A percentile compares a stretch with the other conserved stretches of the same genome.
These are phyloP conservation scores for Boletus barrowsii DNA, from an alignment of 768 basidiomycete species.

Conservation along the genomic window DNA sequence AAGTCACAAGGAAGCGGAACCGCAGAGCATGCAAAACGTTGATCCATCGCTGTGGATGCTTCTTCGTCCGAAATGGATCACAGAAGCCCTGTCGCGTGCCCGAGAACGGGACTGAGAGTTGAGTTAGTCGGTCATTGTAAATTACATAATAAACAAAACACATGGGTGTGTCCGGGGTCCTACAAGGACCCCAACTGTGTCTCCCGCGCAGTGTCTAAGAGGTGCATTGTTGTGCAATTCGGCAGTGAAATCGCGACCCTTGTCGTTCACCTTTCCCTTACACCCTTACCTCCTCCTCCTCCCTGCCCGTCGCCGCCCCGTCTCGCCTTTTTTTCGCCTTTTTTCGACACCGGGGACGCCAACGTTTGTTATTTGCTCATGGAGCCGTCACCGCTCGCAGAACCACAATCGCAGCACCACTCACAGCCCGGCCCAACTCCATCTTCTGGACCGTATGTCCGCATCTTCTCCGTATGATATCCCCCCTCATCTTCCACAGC, in stretches of 20 bases:
- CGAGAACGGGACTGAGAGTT: not conserved
- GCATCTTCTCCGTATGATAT: constrained; percentile 1
- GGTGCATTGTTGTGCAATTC: constrained; percentile 21
- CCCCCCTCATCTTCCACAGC: constrained; percentile 30
- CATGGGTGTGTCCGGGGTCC: constrained; percentile 17
- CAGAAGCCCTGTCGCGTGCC: constrained; percentile 6
- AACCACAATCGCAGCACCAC: constrained; percentile 16
- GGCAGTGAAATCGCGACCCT: constrained; percentile 9
- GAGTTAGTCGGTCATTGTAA: not conserved
- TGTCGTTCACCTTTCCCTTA: not conserved
- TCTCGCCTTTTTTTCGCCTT: not conserved
- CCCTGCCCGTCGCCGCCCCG: too few relatives aligned
- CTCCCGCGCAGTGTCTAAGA: constrained; percentile 12
- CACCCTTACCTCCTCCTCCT: not conserved
- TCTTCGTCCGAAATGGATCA: constrained; percentile 10
- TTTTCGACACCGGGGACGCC: not conserved
- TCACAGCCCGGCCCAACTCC: constrained; percentile 14
- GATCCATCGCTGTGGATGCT: constrained; percentile 8
- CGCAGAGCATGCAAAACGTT: constrained; percentile 9
- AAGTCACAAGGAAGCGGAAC: constrained; percentile 1
- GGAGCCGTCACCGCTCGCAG: constrained; percentile 18
- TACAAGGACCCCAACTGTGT: constrained; percentile 14
- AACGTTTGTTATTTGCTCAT: constrained; percentile 1
- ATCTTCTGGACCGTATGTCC: constrained; percentile 32
- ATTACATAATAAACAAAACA: constrained; percentile 15